phyloP scores from a whole-genome alignment of 345 rosid species.

The Linum tenue region DNA sequence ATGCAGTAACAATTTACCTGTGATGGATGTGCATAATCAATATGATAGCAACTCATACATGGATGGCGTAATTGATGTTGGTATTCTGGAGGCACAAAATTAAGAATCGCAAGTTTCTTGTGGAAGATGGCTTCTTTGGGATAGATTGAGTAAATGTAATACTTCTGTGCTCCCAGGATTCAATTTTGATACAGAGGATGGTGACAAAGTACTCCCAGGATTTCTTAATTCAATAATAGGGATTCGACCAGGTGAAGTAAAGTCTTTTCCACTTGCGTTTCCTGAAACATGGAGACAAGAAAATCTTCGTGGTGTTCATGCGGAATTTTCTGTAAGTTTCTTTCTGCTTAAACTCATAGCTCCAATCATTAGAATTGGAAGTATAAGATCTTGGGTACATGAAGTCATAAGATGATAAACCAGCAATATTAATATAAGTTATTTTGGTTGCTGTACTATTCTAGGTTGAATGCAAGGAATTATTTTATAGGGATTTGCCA shows the following conservation, averaged over 20 bases:
- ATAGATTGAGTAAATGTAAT: not conserved
- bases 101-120: no score
- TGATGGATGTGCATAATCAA: not conserved
- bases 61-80: no score
- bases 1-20: not conserved
- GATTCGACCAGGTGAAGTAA: constrained; percentile 63
- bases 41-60: not conserved
- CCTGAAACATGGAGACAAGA: constrained; percentile 92
- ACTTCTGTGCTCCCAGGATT: constrained; percentile 40
- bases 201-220: constrained; percentile 70
- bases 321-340: constrained; percentile 79
- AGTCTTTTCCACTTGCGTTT: constrained; percentile 67
- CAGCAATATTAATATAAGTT: not conserved
- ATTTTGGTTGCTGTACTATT: constrained; percentile 4
- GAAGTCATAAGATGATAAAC: not conserved
- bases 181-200: constrained; percentile 86
- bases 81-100: no score
- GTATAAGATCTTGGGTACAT: not conserved
- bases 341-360: constrained; percentile 7
- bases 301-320: constrained; percentile 65
- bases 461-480: constrained; percentile 81
- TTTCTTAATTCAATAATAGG: constrained; percentile 68
- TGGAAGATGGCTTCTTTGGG: no score
- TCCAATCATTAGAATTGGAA: no score
- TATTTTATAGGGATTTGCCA: constrained; percentile 74